Conservation (phyloP, 768 basidiomycete genomes). For the Pholiota conissans region DNA sequence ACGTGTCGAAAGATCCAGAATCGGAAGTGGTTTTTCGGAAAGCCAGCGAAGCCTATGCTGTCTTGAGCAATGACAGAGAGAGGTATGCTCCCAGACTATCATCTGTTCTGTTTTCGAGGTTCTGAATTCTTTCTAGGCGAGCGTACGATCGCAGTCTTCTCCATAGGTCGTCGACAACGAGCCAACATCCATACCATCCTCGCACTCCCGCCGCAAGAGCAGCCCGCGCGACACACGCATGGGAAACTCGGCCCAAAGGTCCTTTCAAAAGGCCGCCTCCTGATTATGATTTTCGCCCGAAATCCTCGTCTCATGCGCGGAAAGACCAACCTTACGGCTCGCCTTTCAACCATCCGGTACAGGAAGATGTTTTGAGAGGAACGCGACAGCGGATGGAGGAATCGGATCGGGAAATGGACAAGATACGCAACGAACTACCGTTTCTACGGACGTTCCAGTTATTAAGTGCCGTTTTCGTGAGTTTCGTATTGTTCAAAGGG, state of each 20-base stretch:
- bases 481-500: conserved; percentile 16
- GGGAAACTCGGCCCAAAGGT: conserved; percentile 31
- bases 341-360: conserved; percentile 13
- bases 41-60: conserved; percentile 44
- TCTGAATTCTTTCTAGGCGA: conserved; percentile 27
- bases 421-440: conserved; percentile 22
- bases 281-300: conserved; percentile 19
- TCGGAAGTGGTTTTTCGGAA: conserved; percentile 38
- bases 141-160: conserved; percentile 44
- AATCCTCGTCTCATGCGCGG: conserved; percentile 14
- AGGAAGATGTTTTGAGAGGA: conserved; percentile 22
- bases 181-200: conserved; percentile 20
- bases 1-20: conserved; percentile 42
- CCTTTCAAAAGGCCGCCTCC: conserved; percentile 21
- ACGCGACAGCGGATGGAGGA: conserved; percentile 23
- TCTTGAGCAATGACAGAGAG: conserved; percentile 44
- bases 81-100: conserved; percentile 24
- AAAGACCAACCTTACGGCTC: conserved; percentile 4
- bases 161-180: conserved; percentile 21
- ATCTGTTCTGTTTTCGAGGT: too few species aligned
- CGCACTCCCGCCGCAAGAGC: conserved; percentile 26
- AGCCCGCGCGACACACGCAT: conserved; percentile 39
- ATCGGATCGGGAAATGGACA: conserved; percentile 24
- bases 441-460: conserved; percentile 24
- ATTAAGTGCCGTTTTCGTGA: conserved; percentile 16